Conservation (phyloP, 495 filamentous ascomycete species). For the Xylaria flabelliformis region DNA sequence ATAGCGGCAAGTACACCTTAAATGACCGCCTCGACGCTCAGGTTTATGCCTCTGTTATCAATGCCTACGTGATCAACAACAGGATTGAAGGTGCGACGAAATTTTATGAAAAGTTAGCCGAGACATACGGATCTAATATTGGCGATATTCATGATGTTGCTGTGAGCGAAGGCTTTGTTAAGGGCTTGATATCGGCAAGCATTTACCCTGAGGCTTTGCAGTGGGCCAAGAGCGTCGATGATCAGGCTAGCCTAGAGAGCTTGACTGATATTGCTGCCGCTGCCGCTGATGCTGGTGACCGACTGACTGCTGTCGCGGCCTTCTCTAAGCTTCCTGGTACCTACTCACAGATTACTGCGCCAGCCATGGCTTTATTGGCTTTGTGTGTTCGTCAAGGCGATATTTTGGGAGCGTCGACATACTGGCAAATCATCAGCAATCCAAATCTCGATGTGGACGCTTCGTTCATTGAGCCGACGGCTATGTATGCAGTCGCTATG, state of each 20-base stretch:
- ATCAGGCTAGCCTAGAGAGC: constrained; percentile 38
- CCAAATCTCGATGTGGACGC: constrained; percentile 62
- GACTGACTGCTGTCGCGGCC: constrained; percentile 70
- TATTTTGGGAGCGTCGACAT: constrained; percentile 72
- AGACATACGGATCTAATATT: constrained; percentile 61
- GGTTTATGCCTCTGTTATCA: constrained; percentile 87
- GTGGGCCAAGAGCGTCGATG: constrained; percentile 62
- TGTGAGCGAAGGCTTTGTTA: constrained; percentile 74
- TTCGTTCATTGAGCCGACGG: constrained; percentile 81
- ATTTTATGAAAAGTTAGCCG: constrained; percentile 80
- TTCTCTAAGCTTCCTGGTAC: constrained; percentile 62
- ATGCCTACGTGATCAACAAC: constrained; percentile 81
- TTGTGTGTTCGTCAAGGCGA: constrained; percentile 82
- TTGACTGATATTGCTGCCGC: constrained; percentile 56
- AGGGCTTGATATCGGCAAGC: constrained; percentile 67
- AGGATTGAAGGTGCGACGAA: constrained; percentile 77
- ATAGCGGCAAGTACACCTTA: constrained; percentile 73
- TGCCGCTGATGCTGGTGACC: constrained; percentile 82
- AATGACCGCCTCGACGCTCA: constrained; percentile 77
- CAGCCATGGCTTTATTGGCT: constrained; percentile 85
- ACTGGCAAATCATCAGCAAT: constrained; percentile 74
- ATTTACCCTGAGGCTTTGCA: constrained; percentile 70
- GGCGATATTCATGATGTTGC: constrained; percentile 71
- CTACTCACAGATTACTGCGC: constrained; percentile 58
- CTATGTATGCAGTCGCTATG: constrained; percentile 84